Base-by-base conservation (phyloP, 2,329 filamentous ascomycete species). In the Neodidymelliopsis sp. region DNA sequence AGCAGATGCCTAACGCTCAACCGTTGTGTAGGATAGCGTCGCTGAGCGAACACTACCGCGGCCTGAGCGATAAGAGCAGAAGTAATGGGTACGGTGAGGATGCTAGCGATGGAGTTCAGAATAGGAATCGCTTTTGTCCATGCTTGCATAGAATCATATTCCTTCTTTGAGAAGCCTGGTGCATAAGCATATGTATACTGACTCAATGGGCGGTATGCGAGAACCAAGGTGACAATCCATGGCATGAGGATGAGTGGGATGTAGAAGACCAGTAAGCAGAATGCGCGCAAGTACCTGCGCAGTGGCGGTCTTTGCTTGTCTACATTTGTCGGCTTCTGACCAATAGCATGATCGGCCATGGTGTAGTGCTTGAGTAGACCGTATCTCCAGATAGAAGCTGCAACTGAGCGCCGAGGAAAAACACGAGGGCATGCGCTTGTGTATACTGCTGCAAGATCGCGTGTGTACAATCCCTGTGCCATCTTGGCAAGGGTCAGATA, bases 201-300 rank as follows among this genome's bases (percentile, higher is more conserved):
- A 5, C 31, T 42, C 15, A 48, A 10, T 9, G 49, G 49, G 18
- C 34, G 49, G 10, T 48, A 36, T 2, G 29, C 23, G 8, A 53
- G 23, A 9, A 40, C n/a, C n/a, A 48, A 11, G 1, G 49, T 53
- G 9, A 42, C 11, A 24, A 40, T 30, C 49, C 49, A 53, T 40
- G 49, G 44, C 29, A 43, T 28, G 3, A 53, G 11, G 15, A 54
- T 30, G n/a, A 44, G 18, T 10, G 36, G 34, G 20, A 49, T 30
- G 18, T 53, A 49, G 23, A 49, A 27, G 5, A 22, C 12, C 2
- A 53, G 38, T n/a, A 48, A 83, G 37, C 91, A 78, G 6, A 84
- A 34, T 4, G 35, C 43, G n/a, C 35, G 35, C 15, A 23, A 39
- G 23, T 47, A 25, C 0, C 22, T 18, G 15, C 35, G 35, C 35